A percentile compares a stretch with the other conserved stretches of the same genome.
Conservation (phyloP, 225 moss, liverwort and hornwort genomes). For the Pseudoscleropodium purum region DNA sequence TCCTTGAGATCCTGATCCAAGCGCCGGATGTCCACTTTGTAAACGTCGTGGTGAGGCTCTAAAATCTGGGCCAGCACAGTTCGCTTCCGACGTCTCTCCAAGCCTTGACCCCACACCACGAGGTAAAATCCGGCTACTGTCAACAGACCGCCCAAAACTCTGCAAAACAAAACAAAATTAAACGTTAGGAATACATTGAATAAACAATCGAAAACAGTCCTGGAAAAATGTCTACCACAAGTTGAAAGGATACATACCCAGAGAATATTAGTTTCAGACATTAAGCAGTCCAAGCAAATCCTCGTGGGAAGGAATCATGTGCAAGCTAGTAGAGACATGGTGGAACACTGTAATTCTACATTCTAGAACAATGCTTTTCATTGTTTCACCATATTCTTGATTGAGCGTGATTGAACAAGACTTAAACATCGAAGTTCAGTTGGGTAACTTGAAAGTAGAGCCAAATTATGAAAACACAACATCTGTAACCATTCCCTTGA, state of each 20-base stretch:
- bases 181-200: too few species aligned
- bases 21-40: constrained; percentile 20
- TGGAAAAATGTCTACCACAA: neutral
- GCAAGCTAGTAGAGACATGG: neutral
- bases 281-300: neutral
- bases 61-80: neutral
- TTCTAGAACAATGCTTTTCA: neutral
- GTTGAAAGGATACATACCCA: too few species aligned
- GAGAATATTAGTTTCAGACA: neutral
- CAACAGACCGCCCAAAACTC: constrained; percentile 29
- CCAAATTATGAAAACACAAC: neutral
- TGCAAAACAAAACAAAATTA: neutral
- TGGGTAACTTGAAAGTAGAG: neutral
- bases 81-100: constrained; percentile 37
- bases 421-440: neutral
- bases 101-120: constrained; percentile 53
- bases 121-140: constrained; percentile 49
- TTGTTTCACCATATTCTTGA: neutral
- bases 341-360: neutral
- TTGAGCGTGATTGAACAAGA: neutral
- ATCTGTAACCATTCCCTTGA: neutral
- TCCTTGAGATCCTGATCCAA: constrained; percentile 13
- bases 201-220: neutral
- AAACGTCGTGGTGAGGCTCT: constrained; percentile 17
- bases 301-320: neutral